These are phyloP conservation scores for Prunus dulcis DNA, from an alignment of 306 rosid species.

Conservation along the genomic window DNA sequence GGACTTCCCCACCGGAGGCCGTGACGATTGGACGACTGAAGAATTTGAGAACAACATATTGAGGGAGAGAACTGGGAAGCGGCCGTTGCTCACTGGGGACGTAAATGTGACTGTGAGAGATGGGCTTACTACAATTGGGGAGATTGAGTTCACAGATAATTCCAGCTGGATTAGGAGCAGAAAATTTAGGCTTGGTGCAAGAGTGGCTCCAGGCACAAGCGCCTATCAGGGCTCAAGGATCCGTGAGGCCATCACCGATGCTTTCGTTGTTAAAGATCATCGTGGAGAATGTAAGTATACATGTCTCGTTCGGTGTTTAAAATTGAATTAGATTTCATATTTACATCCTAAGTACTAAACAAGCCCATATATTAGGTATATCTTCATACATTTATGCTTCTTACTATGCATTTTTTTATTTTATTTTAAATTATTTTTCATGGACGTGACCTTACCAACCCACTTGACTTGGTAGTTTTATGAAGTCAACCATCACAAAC, in stretches of 20 bases:
- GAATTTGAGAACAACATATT: constrained; percentile 49
- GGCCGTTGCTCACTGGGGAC: constrained; percentile 80
- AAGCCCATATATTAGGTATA: neutral
- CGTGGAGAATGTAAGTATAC: constrained; percentile 89
- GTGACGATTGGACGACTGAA: constrained; percentile 49
- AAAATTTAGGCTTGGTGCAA: constrained; percentile 57
- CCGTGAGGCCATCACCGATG: constrained; percentile 66
- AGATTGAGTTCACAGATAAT: constrained; percentile 80
- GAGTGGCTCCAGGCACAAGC: constrained; percentile 35
- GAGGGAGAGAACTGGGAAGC: constrained; percentile 68
- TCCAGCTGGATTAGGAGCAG: constrained; percentile 82
- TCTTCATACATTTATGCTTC: neutral
- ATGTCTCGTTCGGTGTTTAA: too few species aligned
- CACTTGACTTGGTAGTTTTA: neutral
- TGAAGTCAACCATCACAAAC: constrained; percentile 4
- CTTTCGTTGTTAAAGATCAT: constrained; percentile 84
- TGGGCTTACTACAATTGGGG: constrained; percentile 49
- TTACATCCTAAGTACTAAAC: too few species aligned
- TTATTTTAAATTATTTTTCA: neutral
- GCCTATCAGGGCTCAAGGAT: constrained; percentile 35
- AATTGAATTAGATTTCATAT: too few species aligned
- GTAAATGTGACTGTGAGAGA: constrained; percentile 47
- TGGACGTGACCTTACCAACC: neutral
- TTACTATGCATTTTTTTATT: neutral
- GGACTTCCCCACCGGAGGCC: constrained; percentile 43